Evolutionary conservation across 768 basidiomycete genomes (phyloP).

Genomic region (Pisolithus albus): DNA sequence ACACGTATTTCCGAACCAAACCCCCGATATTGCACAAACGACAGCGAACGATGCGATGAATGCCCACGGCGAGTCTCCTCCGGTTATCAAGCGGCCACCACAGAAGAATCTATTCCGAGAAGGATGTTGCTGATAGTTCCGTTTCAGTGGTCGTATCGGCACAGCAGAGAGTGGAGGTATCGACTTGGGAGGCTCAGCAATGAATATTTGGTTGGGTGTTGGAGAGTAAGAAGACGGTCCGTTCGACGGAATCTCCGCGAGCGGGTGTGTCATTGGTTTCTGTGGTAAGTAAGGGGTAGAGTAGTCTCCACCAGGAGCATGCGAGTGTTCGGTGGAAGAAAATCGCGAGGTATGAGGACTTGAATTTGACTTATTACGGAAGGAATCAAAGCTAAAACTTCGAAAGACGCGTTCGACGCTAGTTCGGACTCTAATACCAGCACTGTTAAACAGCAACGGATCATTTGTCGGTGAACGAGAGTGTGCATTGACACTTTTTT

Average conservation of each 20-base stretch:
- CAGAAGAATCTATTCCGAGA: slow-evolving; percentile 75
- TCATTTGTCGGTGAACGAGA: slow-evolving; percentile 16
- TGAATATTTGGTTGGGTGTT: slow-evolving; percentile 24
- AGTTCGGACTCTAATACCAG: slow-evolving; percentile 38
- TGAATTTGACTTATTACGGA: slow-evolving; percentile 27
- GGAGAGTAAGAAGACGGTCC: slow-evolving; percentile 18
- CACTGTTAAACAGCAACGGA: slow-evolving; percentile 4
- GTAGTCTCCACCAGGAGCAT: slow-evolving; percentile 10
- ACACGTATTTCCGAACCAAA: slow-evolving; percentile 86
- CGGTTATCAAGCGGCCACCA: slow-evolving; percentile 66
- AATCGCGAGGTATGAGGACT: slow-evolving; percentile 10
- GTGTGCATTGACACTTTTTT: slow-evolving; percentile 11
- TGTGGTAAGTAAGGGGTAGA: slow-evolving; percentile 6
- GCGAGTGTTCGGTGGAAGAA: slow-evolving; percentile 12
- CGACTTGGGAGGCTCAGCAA: slow-evolving; percentile 24
- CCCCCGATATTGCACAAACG: slow-evolving; percentile 58
- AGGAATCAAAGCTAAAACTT: slow-evolving; percentile 48
- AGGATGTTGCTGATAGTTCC: slow-evolving; percentile 58
- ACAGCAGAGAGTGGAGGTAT: slow-evolving; percentile 29
- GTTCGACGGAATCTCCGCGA: slow-evolving; percentile 21
- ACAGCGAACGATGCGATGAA: slow-evolving; percentile 61
- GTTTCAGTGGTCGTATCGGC: slow-evolving; percentile 31
- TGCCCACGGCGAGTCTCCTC: slow-evolving; percentile 82
- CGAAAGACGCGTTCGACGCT: slow-evolving; percentile 55
- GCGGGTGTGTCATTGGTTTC: slow-evolving; percentile 16